Evolutionary conservation across 371 early-diverging fungal species (phyloP), one percentile per base, ranked within the genome.

Genomic region (Mucor plumbeus): DNA sequence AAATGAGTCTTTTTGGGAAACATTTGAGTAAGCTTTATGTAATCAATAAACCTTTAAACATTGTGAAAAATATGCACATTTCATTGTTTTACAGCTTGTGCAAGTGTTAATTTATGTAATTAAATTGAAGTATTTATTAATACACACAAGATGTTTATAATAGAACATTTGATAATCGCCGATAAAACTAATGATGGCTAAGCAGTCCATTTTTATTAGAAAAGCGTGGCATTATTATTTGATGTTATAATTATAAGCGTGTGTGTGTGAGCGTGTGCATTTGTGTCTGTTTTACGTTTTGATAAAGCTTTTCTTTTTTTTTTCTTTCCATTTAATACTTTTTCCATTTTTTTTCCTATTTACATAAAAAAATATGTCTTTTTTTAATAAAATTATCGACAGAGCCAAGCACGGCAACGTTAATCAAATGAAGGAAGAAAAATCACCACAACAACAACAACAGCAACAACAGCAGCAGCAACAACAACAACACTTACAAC

Each of bases 351-450:
- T 19, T n/a, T 50, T 8, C 4, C 35, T 21, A 2, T 1, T n/a
- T 55, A 9, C 1, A 21, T 26, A 14, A 26, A 35, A 34, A 21
- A 53, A 17, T 3, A 70, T 70, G 70, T 70, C 70, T n/a, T 65
- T 70, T 41, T 62, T 70, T 21, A 61, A 65, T 33, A 70, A 70
- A 26, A 61, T 70, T 14, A 65, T 70, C 47, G 70, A 70, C 35
- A 65, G 61, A 62, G 62, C 70, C 21, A 64, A 65, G 38, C 50
- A 65, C 19, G 39, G 43, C 11, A 58, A 69, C n/a, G 41, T 56
- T 26, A 69, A 36, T 39, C 7, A n/a, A n/a, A 19, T 21, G 17
- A 53, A 43, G 38, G 36, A 41, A 38, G 31, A 40, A 10, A 63
- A 41, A 8, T 47, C 21, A 26, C 53, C 53, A 4, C 53, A 53